Evolutionary conservation across 805 yeast genomes (phyloP).

Genomic region (Yueomyces sinensis): DNA sequence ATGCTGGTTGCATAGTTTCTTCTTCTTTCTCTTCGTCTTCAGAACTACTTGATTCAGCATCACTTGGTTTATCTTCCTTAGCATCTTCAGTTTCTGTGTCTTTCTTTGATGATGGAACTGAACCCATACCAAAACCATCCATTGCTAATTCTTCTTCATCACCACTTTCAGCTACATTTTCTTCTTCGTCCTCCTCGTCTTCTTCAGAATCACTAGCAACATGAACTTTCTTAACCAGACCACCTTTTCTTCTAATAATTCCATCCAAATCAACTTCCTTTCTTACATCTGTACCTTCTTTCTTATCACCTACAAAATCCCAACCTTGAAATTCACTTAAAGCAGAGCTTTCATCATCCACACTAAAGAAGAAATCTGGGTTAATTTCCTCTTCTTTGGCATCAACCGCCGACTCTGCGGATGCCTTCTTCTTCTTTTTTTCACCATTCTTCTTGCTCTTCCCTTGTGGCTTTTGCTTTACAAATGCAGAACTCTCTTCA

Average conservation of each 20-base stretch:
- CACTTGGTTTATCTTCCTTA: constrained; percentile 20
- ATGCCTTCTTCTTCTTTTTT: constrained; percentile 8
- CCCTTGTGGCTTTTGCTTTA: constrained; percentile 11
- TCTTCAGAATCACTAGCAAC: constrained; percentile 27
- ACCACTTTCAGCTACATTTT: constrained; percentile 27
- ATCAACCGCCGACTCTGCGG: constrained; percentile 23
- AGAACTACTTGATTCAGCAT: constrained; percentile 13
- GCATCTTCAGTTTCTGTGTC: constrained; percentile 20
- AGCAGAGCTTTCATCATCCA: constrained; percentile 43
- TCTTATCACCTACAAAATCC: constrained; percentile 50
- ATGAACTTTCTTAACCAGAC: constrained; percentile 44
- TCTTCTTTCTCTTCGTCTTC: constrained; percentile 16
- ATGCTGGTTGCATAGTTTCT: constrained; percentile 19
- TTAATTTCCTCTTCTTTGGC: constrained; percentile 44
- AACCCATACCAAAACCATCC: constrained; percentile 29
- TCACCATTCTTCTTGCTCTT: constrained; percentile 8
- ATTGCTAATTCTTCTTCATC: constrained; percentile 26
- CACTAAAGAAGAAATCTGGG: constrained; percentile 59
- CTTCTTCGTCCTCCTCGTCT: constrained; percentile 32
- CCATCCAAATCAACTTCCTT: constrained; percentile 77
- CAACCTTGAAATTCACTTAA: constrained; percentile 81
- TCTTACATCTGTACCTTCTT: constrained; percentile 13
- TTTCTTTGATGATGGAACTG: too few relatives aligned
- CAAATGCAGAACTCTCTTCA: constrained; percentile 3
- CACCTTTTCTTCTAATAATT: constrained; percentile 79